These are phyloP conservation scores for Thermochaetoides dissita DNA, from an alignment of 2,329 filamentous ascomycete genomes.

Conservation along the genomic window DNA sequence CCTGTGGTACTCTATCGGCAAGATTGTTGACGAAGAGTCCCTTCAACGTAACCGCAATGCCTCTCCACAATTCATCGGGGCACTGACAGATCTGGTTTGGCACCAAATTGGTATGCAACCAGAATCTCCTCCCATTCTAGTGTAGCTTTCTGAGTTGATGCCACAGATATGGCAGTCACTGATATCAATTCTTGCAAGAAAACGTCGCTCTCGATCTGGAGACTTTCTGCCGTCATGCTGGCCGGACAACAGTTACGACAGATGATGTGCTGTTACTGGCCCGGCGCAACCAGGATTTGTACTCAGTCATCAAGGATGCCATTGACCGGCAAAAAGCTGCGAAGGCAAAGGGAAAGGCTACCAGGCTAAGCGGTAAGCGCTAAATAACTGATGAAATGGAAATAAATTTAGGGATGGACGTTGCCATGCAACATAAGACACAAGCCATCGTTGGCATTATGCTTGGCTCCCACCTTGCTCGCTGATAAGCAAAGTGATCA, in stretches of 20 bases:
- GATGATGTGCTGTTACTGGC: constrained; percentile 82
- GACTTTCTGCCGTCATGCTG: constrained; percentile 57
- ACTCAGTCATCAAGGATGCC: constrained; percentile 57
- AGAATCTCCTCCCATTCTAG: no score
- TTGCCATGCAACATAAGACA: no score
- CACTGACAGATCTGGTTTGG: constrained; percentile 76
- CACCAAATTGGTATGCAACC: constrained; percentile 57
- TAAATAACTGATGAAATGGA: background rate
- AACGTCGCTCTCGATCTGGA: constrained; percentile 44
- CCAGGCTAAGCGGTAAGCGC: no score
- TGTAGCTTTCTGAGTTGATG: background rate
- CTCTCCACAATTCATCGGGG: constrained; percentile 81
- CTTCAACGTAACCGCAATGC: constrained; percentile 64
- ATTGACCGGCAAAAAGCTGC: constrained; percentile 46
- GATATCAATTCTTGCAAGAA: constrained; percentile 23
- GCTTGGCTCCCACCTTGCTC: no score
- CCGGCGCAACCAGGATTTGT: constrained; percentile 72
- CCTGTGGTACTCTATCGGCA: constrained; percentile 71
- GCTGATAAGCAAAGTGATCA: no score
- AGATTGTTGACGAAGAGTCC: constrained; percentile 78
- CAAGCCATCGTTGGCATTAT: no score
- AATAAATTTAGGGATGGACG: background rate
- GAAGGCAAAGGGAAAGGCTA: constrained; percentile 22
- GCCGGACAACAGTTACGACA: constrained; percentile 63
- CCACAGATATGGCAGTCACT: no score